Base-by-base conservation (phyloP, 257 asterid species). In the Solanum sejunctum region DNA sequence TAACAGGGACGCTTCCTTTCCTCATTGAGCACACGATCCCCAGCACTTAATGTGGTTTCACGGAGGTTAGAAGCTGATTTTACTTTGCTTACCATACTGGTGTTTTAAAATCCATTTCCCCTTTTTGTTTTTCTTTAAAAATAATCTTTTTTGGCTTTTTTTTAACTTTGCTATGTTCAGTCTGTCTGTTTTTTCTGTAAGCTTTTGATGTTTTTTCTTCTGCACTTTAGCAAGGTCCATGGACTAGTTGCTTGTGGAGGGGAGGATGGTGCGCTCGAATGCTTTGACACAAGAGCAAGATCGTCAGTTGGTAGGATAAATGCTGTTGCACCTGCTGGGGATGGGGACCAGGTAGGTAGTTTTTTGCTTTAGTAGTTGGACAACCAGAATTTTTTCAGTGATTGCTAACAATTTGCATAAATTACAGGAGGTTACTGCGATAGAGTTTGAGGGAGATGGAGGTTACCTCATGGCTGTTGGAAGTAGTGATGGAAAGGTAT, bases 191-290 rank as follows among this genome's bases (percentile, higher is more conserved):
- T 79, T 36, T 47, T 82, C 64, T 61, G 21, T 18, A 61, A 41
- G 11, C 39, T 55, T 86, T 56, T 28, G 21, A 12, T 43, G 83
- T 28, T 47, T 72, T 41, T 32, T 51, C 18, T 57, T 84, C 55
- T 81, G 66, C 75, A 56, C 79, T 88, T 77, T 92, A 95, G 99
- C 90, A 88, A 93, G 88, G 88, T 93, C 77, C 99, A 96, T 63
- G 98, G 98, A 36, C 88, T 96, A 89, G 93, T 96, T 60, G 97
- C 98, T 87, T 89, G 91, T 88, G 99, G 99, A 83, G 99, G 99
- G 86, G 98, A 95, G 78, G 99, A 96, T 86, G 98, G 99, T 82
- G 97, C 95, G 61, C 92, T 95, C 20, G 98, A 96, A 91, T 96
- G 98, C 91, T 95, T 96, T 92, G 99, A 96, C 85, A 88, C 83